Percentiles rank a stretch among this genome's conserved stretches.
phyloP scores from a whole-genome alignment of 2,329 filamentous ascomycete genomes.

The Ceratocystis smalleyi region DNA sequence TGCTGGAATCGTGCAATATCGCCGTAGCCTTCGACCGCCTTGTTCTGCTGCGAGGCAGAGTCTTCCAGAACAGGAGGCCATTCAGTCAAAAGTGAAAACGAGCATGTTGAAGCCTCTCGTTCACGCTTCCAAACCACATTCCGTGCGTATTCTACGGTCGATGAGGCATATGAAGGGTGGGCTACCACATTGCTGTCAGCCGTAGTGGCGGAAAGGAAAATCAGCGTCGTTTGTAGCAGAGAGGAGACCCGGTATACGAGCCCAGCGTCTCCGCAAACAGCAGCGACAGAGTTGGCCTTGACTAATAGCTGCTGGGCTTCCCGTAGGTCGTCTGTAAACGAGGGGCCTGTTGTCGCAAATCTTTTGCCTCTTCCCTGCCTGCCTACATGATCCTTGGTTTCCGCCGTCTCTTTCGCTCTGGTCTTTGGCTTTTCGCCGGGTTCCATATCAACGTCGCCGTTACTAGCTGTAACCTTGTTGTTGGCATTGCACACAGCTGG shows the following conservation, averaged over 20 bases:
- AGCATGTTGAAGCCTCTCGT: slow-evolving; percentile 34
- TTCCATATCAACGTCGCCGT: slow-evolving; percentile 1
- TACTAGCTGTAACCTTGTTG: slow-evolving; percentile 9
- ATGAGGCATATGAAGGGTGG: slow-evolving; percentile 43
- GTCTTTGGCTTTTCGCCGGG: slow-evolving; percentile 3
- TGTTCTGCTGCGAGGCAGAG: slow-evolving; percentile 14
- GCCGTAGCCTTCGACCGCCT: slow-evolving; percentile 31
- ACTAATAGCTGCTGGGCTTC: slow-evolving; percentile 51
- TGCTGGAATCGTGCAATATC: slow-evolving; percentile 54
- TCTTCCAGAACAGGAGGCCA: slow-evolving; percentile 17
- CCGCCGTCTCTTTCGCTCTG: slow-evolving; percentile 14
- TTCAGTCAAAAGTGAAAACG: slow-evolving; percentile 19
- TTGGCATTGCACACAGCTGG: slow-evolving; percentile 43
- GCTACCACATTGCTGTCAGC: slow-evolving; percentile 31
- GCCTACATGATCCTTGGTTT: slow-evolving; percentile 14
- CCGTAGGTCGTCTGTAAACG: slow-evolving; percentile 44
- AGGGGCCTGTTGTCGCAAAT: slow-evolving; percentile 19
- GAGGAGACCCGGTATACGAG: slow-evolving; percentile 48
- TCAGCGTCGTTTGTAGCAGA: slow-evolving; percentile 47
- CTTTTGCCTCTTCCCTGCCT: not conserved
- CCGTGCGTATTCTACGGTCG: slow-evolving; percentile 53
- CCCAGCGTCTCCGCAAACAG: slow-evolving; percentile 39
- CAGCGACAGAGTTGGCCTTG: slow-evolving; percentile 44
- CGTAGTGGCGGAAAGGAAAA: slow-evolving; percentile 48
- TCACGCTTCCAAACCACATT: slow-evolving; percentile 54